phyloP scores from a whole-genome alignment of 108 stramenopile species.

The Conticribra weissflogii region DNA sequence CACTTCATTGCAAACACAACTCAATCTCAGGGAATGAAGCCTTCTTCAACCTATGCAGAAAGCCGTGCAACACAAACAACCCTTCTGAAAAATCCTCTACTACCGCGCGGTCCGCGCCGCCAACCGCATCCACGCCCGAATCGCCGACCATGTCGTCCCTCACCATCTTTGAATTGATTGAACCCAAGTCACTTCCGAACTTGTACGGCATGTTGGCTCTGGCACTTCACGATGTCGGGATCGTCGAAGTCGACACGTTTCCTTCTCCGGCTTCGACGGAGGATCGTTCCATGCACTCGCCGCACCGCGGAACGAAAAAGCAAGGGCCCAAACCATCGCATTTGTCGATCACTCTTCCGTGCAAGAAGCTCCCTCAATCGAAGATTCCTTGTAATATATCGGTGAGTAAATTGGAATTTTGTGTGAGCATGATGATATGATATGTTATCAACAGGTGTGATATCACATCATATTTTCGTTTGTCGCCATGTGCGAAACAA shows the following conservation, averaged over 20 bases:
- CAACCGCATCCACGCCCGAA: conserved; percentile 3
- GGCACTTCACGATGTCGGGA: conserved; percentile 24
- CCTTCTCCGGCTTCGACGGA: neutral
- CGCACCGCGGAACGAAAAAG: no score
- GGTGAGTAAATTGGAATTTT: conserved; percentile 11
- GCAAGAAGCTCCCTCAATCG: conserved; percentile 12
- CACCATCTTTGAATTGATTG: conserved; percentile 42
- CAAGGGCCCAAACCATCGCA: no score
- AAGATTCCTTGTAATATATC: conserved; percentile 25
- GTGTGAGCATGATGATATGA: neutral
- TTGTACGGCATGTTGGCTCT: conserved; percentile 43
- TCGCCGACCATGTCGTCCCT: conserved; percentile 2
- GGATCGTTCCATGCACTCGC: no score
- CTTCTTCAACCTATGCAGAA: conserved; percentile 4
- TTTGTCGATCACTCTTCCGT: conserved; percentile 43
- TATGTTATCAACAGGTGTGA: no score
- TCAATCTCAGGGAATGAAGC: conserved; percentile 14
- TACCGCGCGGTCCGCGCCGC: neutral
- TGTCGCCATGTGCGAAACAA: no score
- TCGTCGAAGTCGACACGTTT: conserved; percentile 5
- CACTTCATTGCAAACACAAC: neutral
- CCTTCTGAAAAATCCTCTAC: conserved; percentile 13
- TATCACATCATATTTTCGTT: no score
- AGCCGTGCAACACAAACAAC: conserved; percentile 8
- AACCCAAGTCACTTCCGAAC: conserved; percentile 27